Evolutionary conservation across 2,329 filamentous ascomycete species (phyloP), one percentile per base, ranked within the genome.

Genomic region (Fusarium mexicanum): DNA sequence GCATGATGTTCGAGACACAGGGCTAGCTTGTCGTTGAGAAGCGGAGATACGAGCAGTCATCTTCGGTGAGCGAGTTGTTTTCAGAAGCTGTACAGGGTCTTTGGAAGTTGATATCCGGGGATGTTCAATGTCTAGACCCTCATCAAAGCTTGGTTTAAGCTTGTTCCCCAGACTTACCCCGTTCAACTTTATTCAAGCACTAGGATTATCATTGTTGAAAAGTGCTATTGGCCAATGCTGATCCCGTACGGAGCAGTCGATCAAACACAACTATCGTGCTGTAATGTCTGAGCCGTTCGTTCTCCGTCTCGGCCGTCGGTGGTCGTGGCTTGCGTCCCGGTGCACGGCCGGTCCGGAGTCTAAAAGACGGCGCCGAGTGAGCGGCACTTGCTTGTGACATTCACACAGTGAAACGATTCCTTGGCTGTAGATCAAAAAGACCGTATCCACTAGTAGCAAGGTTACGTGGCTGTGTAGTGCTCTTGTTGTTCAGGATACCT

Each of bases 21-120:
- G 31, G 12, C n/a, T 38, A 17, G 18, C 10, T 22, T 43, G 22
- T 37, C 7, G 18, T 12, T 8, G 10, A 16, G 43, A 2, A 29
- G 17, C 64, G 72, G 72, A 74, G 72, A 74, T 74, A 74, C 72
- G 72, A 74, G 65, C 37, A 17, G 46, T 37, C 26, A 16, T n/a
- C 18, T 51, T 73, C 72, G 72, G 72, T 29, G 37, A 75, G 17
- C 64, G 72, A 74, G 67, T 38, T 10, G 10, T 22, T 29, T 64
- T 26, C 22, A 50, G 37, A 54, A 43, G 17, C n/a, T 44, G n/a
- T 59, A 18, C 38, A 44, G n/a, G 26, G 33, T 22, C 43, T n/a
- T 64, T 57, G 59, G 53, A 67, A 40, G 50, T 61, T 59, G 38
- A 44, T 63, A 69, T 68, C 47, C 54, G 41, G 33, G 53, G 43